A percentile compares a stretch with the other conserved stretches of the same genome.
These are phyloP conservation scores for Oenanthe javanica DNA, from an alignment of 140 eudicot genomes.

Conservation along the genomic window DNA sequence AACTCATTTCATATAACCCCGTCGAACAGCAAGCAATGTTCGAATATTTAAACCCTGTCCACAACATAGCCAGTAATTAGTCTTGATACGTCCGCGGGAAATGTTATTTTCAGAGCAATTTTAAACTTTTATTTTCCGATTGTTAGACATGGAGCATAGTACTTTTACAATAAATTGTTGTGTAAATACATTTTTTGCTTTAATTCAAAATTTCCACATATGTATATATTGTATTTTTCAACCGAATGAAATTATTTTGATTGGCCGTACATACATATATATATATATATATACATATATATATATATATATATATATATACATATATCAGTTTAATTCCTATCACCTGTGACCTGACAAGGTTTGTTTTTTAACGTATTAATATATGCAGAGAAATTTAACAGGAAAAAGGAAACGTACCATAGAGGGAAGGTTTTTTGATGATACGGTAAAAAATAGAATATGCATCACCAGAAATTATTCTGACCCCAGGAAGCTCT, in stretches of 20 bases:
- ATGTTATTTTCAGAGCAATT: background rate
- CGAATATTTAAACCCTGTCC: slow-evolving; percentile 58
- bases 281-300: no score
- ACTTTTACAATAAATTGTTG: no score
- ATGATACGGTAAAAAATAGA: slow-evolving; percentile 33
- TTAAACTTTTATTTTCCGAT: no score
- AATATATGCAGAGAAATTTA: background rate
- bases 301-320: no score
- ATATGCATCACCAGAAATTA: background rate
- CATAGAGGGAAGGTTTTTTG: slow-evolving; percentile 50
- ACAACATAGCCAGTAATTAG: background rate
- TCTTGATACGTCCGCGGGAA: background rate
- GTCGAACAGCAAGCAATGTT: slow-evolving; percentile 76
- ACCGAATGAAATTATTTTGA: background rate
- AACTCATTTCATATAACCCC: slow-evolving; percentile 78
- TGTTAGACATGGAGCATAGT: background rate
- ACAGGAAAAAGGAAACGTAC: slow-evolving; percentile 30
- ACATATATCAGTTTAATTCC: background rate
- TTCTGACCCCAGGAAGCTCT: background rate
- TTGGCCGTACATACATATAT: no score
- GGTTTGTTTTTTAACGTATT: background rate
- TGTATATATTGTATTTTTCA: background rate
- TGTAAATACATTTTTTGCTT: no score
- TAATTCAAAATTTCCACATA: background rate
- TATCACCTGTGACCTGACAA: background rate